Conservation (phyloP, 768 basidiomycete species). For the Suillus luteus region DNA sequence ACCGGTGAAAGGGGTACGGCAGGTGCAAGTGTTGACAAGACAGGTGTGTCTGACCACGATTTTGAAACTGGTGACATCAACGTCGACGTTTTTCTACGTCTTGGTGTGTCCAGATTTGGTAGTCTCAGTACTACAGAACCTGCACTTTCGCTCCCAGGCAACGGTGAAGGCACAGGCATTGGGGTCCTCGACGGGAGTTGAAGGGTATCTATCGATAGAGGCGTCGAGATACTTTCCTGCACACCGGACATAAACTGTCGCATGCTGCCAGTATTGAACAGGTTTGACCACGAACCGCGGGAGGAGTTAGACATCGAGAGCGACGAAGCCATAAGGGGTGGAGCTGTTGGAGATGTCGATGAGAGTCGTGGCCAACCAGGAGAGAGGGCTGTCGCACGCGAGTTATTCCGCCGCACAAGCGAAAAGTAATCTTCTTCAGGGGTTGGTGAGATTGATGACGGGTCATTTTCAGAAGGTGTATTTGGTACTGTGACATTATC, state of each 20-base stretch:
- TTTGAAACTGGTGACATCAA: conserved; percentile 44
- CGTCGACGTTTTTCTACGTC: conserved; percentile 25
- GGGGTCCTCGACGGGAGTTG: conserved; percentile 11
- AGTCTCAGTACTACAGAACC: conserved; percentile 18
- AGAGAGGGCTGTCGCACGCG: conserved; percentile 43
- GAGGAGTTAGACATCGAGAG: conserved; percentile 62
- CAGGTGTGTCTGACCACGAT: conserved; percentile 58
- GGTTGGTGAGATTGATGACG: conserved; percentile 23
- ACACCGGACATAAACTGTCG: conserved; percentile 69
- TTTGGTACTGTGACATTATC: conserved; percentile 10
- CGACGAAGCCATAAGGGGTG: conserved; percentile 39
- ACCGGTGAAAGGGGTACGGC: conserved; percentile 46
- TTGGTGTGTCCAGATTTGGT: conserved; percentile 31
- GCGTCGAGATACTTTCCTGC: conserved; percentile 50
- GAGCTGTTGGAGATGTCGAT: conserved; percentile 43
- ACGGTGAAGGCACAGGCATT: conserved; percentile 26
- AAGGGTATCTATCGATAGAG: conserved; percentile 30
- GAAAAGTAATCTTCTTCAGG: conserved; percentile 63
- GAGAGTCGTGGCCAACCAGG: conserved; percentile 56
- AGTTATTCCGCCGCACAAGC: conserved; percentile 36
- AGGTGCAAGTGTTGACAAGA: conserved; percentile 29
- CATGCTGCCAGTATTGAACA: conserved; percentile 68
- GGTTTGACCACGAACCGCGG: conserved; percentile 78
- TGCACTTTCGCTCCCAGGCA: conserved; percentile 24
- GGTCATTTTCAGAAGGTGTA: conserved; percentile 23